These are phyloP conservation scores for Solanum clarkiae DNA, from an alignment of 257 asterid species.

Conservation along the genomic window DNA sequence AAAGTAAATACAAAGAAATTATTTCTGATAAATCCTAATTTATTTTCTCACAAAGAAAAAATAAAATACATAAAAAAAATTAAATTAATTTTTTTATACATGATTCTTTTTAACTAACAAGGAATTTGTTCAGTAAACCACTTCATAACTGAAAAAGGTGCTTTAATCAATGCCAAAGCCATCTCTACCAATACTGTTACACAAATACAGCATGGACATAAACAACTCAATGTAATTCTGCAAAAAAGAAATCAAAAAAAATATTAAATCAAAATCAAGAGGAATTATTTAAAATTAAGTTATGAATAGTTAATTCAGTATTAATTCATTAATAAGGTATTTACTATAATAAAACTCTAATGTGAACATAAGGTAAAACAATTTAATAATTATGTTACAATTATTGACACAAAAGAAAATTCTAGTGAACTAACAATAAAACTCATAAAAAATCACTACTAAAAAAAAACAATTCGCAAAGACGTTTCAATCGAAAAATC, in stretches of 20 bases:
- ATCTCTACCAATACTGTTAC: constrained; percentile 59
- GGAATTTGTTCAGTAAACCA: constrained; percentile 32
- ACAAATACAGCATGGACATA: constrained; percentile 78
- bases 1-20: no score
- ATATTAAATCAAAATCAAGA: not conserved
- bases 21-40: not conserved
- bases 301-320: not conserved
- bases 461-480: not conserved
- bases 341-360: no score
- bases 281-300: not conserved
- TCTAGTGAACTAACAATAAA: no score
- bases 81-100: not conserved
- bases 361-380: no score
- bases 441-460: not conserved
- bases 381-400: not conserved
- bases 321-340: not conserved
- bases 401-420: not conserved
- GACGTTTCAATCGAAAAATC: not conserved
- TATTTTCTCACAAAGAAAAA: not conserved
- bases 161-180: constrained; percentile 48
- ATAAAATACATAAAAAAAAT: not conserved
- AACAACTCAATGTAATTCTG: constrained; percentile 53
- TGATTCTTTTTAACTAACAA: not conserved
- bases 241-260: not conserved
- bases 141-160: constrained; percentile 26